Evolutionary conservation across 441 rosid species (phyloP), one percentile per base, ranked within the genome.

Genomic region (Croton laevigatus): DNA sequence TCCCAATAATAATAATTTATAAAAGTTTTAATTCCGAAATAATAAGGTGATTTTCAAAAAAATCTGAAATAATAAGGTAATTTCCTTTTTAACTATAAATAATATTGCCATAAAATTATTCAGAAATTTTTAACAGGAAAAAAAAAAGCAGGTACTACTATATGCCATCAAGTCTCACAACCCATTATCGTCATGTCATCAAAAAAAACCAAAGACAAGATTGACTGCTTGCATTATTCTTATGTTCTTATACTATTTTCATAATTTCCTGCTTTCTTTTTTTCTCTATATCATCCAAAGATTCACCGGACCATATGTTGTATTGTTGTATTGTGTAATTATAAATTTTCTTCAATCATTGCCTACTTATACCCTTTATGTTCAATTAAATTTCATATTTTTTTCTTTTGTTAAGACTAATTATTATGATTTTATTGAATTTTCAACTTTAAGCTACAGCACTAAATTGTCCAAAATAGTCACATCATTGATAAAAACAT

Each of bases 131-230:
- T 4, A 40, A 8, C 10, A 40, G 10, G 6, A 1, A 48, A 3
- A 3, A 1, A 23, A 14, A 40, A 12, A 16, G 22, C 19, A 62
- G 36, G 45, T 22, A 19, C 16, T 27, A 63, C 57, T 16, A 38
- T 14, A 54, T 37, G 52, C 52, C 14, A 38, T 40, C 71, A 38
- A 37, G 62, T 54, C 38, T 54, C 20, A 22, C 34, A 40, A 54
- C 52, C 52, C 51, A 54, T 54, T 37, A 67, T 65, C 14, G 68
- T 27, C 68, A 65, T 27, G 49, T 48, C 68, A 48, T 45, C 16
- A 46, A 46, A 40, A 38, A 52, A 65, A 48, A 46, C 48, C 23
- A 65, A 65, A 65, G 55, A 46, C 68, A 65, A 16, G 55, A 65
- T 27, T 48, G 55, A 65, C 48, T 65, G 57, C 42, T 45, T 22